Conservation (phyloP, 176 grass and related monocot genomes). For the Oryza coarctata region DNA sequence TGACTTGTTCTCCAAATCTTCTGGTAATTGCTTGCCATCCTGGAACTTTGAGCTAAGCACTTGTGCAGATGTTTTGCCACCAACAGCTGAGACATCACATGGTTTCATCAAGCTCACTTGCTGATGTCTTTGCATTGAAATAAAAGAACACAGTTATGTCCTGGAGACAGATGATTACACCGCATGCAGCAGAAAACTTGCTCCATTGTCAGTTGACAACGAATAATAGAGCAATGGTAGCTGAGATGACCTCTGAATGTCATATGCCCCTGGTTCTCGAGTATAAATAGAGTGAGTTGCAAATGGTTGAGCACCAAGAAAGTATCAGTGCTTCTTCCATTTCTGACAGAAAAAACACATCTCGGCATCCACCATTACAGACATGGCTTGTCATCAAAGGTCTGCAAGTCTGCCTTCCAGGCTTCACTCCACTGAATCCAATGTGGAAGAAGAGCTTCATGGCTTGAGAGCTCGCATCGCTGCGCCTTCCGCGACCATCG, state of each 20-base stretch:
- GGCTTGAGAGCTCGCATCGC: constrained; percentile 11
- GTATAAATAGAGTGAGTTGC: constrained; percentile 29
- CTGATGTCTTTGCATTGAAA: constrained; percentile 12
- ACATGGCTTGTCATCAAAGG: constrained; percentile 48
- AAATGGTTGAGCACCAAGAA: constrained; percentile 19
- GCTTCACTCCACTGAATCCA: constrained; percentile 12
- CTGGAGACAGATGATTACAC: constrained; percentile 4
- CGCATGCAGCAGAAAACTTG: neutral
- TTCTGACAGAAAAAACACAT: neutral
- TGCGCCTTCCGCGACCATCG: neutral
- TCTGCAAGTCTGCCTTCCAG: constrained; percentile 48
- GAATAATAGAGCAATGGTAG: constrained; percentile 1
- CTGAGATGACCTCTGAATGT: neutral
- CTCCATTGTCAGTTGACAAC: neutral
- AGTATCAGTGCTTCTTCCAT: neutral
- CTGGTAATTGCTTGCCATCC: neutral
- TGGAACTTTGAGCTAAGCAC: neutral
- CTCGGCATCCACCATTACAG: neutral
- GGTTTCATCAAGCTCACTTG: constrained; percentile 13
- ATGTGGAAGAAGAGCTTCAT: constrained; percentile 41
- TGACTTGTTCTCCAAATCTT: neutral
- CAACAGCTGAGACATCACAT: neutral
- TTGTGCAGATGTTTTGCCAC: constrained; percentile 22
- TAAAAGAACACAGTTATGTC: neutral
- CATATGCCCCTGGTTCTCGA: neutral